Evolutionary conservation across 306 rosid species (phyloP), one percentile per base, ranked within the genome.

Genomic region (Cucumis cinereus): DNA sequence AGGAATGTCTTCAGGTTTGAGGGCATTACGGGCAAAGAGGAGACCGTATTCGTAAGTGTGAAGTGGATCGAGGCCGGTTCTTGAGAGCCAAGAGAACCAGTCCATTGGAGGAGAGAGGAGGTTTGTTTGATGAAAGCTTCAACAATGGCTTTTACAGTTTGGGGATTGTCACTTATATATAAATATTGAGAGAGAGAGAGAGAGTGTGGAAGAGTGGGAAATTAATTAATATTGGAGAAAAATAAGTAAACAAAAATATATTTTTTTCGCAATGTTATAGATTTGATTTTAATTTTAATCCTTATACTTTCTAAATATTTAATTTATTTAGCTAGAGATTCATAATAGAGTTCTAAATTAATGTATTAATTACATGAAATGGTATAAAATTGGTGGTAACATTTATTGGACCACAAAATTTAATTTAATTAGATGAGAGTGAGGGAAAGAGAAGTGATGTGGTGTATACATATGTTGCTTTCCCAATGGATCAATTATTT

Each of bases 71-170:
- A 92, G 93, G 74, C 72, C 74, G 40, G 92, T 86, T 83, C 82
- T 89, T 49, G 99, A 92, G 15, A 95, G 82, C 99, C 99, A 95
- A 10, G 99, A 82, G 70, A 92, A 92, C 99, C 99, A 95, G 58
- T 95, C 99, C 99, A 95, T 93, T 58, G 82, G 17, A 60, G 71
- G 30, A 43, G 77, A 30, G 35, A 30, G 35, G 35, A 30, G 3
- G 35, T 30, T 30, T 30, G 35, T 2, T 9, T 0, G 33, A 40
- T 8, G 26, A 64, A 64, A 36, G 71, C 71, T 64, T 62, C 19
- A 19, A 2, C 8, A 64, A 64, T 64, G 49, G 49, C 23, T 53
- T 19, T 49, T 7, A 17, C 10, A 19, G 22, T 53, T 53, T 53
- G 10, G 11, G 4, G 22, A 19, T 53, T 53, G 55, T 47, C 75